Conservation (phyloP, 2,329 filamentous ascomycete species). For the Colletotrichum spaethianum region DNA sequence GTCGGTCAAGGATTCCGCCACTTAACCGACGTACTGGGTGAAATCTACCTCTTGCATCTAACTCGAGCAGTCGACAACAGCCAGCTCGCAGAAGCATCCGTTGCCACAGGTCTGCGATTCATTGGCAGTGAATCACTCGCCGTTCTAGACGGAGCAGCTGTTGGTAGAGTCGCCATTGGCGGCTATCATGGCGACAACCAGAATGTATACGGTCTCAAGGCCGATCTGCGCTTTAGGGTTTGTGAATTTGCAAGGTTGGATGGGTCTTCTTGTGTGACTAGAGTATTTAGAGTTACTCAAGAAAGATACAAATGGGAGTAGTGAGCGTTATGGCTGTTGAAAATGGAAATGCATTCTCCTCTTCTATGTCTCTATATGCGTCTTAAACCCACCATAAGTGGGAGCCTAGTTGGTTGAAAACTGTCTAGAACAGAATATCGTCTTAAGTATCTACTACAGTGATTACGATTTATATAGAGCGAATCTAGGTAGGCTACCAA, state of each 20-base stretch:
- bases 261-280: not conserved
- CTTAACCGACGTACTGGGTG: too few relatives aligned
- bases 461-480: too few relatives aligned
- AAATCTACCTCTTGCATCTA: not conserved
- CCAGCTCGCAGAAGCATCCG: slow-evolving; percentile 1
- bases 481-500: too few relatives aligned
- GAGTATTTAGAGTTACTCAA: too few relatives aligned
- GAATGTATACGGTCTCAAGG: not conserved
- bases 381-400: not conserved
- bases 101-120: not conserved
- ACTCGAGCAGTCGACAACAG: not conserved
- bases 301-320: too few relatives aligned
- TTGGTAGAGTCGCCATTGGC: not conserved
- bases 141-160: not conserved
- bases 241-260: not conserved
- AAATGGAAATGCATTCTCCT: not conserved
- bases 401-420: not conserved
- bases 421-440: not conserved
- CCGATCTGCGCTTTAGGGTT: not conserved
- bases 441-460: not conserved
- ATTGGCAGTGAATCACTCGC: not conserved
- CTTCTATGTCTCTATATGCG: not conserved
- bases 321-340: too few relatives aligned
- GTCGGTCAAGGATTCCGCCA: not conserved
- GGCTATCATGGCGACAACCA: not conserved